These are phyloP conservation scores for Suillus fuscotomentosus DNA, from an alignment of 768 basidiomycete species.

Conservation along the genomic window DNA sequence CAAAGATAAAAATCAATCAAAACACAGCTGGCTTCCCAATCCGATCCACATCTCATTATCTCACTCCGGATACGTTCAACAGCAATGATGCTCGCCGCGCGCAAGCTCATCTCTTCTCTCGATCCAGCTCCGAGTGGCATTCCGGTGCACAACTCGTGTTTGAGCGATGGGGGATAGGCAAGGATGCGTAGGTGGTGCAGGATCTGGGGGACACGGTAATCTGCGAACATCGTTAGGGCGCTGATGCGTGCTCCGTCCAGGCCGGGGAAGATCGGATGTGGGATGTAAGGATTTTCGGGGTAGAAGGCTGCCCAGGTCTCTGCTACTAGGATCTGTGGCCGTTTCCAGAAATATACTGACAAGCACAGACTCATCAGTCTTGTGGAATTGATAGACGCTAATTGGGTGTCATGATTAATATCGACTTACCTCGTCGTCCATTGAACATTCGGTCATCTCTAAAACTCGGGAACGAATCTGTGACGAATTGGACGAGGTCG, in stretches of 20 bases:
- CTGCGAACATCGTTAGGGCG: constrained; percentile 89
- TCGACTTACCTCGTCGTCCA: constrained; percentile 40
- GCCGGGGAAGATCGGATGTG: constrained; percentile 76
- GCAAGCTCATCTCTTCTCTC: constrained; percentile 72
- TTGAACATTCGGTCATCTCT: constrained; percentile 64
- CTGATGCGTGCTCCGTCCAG: constrained; percentile 56
- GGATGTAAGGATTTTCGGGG: constrained; percentile 42
- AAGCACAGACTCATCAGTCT: neutral
- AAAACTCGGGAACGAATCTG: constrained; percentile 71
- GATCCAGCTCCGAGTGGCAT: constrained; percentile 52
- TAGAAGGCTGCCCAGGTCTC: constrained; percentile 94
- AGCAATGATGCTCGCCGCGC: constrained; percentile 76
- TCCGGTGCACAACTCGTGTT: constrained; percentile 46
- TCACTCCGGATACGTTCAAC: constrained; percentile 72
- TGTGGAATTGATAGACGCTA: neutral
- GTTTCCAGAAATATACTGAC: constrained; percentile 83
- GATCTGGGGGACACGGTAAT: constrained; percentile 90
- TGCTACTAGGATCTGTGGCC: constrained; percentile 88
- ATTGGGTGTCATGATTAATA: neutral
- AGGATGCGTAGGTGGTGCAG: constrained; percentile 81
- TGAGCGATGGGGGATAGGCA: constrained; percentile 62
- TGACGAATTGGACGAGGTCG: constrained; percentile 69
- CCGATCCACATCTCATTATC: constrained; percentile 34
- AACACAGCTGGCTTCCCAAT: constrained; percentile 59
- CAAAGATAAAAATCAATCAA: constrained; percentile 90